Evolutionary conservation across 805 yeast genomes (phyloP).

Genomic region (Myxozyma mucilagina): DNA sequence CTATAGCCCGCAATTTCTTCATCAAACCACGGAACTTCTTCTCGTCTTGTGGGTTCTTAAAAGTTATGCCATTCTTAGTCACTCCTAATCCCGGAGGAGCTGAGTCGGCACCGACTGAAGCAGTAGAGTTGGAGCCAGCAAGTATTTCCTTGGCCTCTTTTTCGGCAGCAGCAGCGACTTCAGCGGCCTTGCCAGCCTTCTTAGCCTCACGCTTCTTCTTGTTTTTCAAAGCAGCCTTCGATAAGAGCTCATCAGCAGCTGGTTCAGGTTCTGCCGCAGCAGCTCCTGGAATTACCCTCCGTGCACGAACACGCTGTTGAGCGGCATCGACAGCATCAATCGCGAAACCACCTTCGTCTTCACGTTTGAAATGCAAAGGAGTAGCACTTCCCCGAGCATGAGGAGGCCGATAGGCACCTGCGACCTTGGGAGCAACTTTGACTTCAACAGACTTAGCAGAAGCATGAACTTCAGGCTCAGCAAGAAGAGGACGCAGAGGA

Average conservation of each 20-base stretch:
- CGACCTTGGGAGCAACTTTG: slow-evolving; percentile 54
- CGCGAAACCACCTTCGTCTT: slow-evolving; percentile 33
- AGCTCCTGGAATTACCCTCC: slow-evolving; percentile 39
- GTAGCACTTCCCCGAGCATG: slow-evolving; percentile 65
- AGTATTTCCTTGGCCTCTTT: slow-evolving; percentile 1
- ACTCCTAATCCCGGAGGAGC: slow-evolving; percentile 35
- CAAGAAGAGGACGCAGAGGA: slow-evolving; percentile 49
- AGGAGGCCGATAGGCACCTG: slow-evolving; percentile 96
- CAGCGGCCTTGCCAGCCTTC: slow-evolving; percentile 31
- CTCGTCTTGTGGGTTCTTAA: slow-evolving; percentile 59
- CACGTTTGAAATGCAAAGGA: slow-evolving; percentile 37
- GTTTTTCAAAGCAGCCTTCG: slow-evolving; percentile 69
- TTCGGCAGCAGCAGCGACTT: slow-evolving; percentile 14
- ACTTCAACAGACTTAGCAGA: slow-evolving; percentile 57
- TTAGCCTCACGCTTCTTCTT: slow-evolving; percentile 69
- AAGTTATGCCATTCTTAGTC: slow-evolving; percentile 15
- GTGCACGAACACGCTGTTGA: slow-evolving; percentile 14
- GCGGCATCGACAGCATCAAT: slow-evolving; percentile 27
- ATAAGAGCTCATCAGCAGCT: slow-evolving; percentile 54
- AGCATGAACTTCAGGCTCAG: slow-evolving; percentile 66
- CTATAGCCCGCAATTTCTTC: slow-evolving; percentile 95
- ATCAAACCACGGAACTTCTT: slow-evolving; percentile 87
- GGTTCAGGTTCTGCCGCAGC: slow-evolving; percentile 47
- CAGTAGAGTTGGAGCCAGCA: slow-evolving; percentile 23
- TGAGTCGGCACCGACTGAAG: slow-evolving; percentile 58